Conservation (phyloP, 495 filamentous ascomycete species). For the Aspergillus homomorphus region DNA sequence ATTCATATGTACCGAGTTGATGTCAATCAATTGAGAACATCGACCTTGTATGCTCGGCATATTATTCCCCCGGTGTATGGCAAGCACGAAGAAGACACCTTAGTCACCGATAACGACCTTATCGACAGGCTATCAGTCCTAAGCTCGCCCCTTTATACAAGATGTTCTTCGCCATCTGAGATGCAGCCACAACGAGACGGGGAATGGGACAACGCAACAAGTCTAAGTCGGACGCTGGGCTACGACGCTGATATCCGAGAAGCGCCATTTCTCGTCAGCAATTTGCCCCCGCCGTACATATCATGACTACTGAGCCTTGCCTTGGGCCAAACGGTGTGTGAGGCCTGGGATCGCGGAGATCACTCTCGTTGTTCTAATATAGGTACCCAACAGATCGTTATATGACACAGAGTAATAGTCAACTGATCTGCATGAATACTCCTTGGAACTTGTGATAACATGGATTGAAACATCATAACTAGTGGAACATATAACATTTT, state of each 20-base stretch:
- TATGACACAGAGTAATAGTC: too few relatives aligned
- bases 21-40: background rate
- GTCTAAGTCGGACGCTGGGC: background rate
- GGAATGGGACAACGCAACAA: background rate
- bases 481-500: too few relatives aligned
- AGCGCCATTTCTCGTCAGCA: background rate
- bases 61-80: background rate
- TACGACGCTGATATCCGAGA: background rate
- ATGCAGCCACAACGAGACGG: background rate
- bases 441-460: too few relatives aligned
- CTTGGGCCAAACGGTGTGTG: too few relatives aligned
- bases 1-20: background rate
- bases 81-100: background rate
- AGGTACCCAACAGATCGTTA: too few relatives aligned
- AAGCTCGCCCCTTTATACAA: background rate
- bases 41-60: background rate
- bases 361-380: too few relatives aligned
- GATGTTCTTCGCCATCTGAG: background rate
- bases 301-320: background rate
- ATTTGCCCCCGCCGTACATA: background rate
- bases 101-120: background rate
- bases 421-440: too few relatives aligned
- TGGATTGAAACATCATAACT: too few relatives aligned
- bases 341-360: too few relatives aligned
- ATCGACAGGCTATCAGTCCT: too few relatives aligned